Conservation (phyloP, 2,329 filamentous ascomycete species). For the Colletotrichum trifolii region DNA sequence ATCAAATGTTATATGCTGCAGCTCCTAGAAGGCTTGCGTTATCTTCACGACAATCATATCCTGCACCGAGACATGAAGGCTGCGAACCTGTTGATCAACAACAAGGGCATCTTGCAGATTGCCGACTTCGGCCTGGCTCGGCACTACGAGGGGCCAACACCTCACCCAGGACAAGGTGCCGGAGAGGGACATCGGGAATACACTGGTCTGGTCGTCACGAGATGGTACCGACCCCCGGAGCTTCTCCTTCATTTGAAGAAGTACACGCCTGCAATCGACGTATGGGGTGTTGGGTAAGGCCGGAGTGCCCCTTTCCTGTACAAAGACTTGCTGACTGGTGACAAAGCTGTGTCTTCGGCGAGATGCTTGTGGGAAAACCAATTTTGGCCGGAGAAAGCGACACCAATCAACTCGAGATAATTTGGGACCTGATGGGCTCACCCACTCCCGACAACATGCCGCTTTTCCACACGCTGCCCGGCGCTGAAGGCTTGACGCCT, state of each 20-base stretch:
- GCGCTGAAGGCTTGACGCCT: constrained; percentile 79
- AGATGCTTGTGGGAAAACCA: constrained; percentile 95
- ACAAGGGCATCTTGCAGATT: constrained; percentile 92
- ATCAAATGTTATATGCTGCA: constrained; percentile 99
- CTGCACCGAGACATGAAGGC: constrained; percentile 99
- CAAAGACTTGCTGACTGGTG: constrained; percentile 38
- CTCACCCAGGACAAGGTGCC: constrained; percentile 79
- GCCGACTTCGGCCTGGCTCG: constrained; percentile 96
- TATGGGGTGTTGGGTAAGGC: constrained; percentile 94
- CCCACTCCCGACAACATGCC: constrained; percentile 94
- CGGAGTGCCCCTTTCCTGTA: constrained; percentile 9
- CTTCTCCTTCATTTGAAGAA: constrained; percentile 85
- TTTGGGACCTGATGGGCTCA: constrained; percentile 91
- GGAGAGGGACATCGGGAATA: constrained; percentile 91
- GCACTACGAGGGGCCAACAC: constrained; percentile 88
- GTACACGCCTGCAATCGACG: constrained; percentile 97
- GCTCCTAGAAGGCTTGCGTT: constrained; percentile 87
- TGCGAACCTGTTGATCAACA: constrained; percentile 96
- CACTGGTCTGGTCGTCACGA: constrained; percentile 94
- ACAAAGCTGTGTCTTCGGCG: constrained; percentile 90
- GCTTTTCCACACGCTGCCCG: constrained; percentile 84
- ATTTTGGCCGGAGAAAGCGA: constrained; percentile 93
- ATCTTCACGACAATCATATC: constrained; percentile 90
- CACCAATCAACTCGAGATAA: constrained; percentile 88
- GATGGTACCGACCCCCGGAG: constrained; percentile 97